Conservation (phyloP, 805 yeast genomes). For the Barnettozyma siamensis region DNA sequence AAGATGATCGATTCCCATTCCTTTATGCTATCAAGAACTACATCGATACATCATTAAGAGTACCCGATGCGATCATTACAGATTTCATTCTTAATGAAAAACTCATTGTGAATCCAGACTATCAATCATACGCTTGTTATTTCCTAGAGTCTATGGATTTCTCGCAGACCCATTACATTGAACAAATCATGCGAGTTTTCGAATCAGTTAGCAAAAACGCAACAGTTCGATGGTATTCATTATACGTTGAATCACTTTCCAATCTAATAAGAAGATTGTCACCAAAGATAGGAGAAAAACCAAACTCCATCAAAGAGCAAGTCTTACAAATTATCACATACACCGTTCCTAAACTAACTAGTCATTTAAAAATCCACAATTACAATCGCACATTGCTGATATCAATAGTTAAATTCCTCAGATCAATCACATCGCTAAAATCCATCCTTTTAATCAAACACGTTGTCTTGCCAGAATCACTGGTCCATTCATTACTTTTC, state of each 20-base stretch:
- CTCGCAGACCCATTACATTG: conserved; percentile 1
- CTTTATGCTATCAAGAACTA: conserved; percentile 10
- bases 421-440: conserved; percentile 18
- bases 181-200: conserved; percentile 4
- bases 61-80: conserved; percentile 9
- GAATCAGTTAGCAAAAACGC: neutral
- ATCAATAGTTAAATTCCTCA: conserved; percentile 9
- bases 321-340: conserved; percentile 1
- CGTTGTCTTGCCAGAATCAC: conserved; percentile 35
- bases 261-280: neutral
- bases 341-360: neutral
- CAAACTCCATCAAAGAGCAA: too few species aligned
- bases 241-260: conserved; percentile 9
- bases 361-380: neutral
- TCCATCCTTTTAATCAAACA: conserved; percentile 17
- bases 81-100: conserved; percentile 7
- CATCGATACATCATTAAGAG: conserved; percentile 4
- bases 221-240: conserved; percentile 8
- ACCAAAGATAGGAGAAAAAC: neutral
- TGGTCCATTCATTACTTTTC: conserved; percentile 35
- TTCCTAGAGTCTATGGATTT: conserved; percentile 8
- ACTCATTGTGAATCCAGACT: neutral
- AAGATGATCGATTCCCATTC: neutral
- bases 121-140: conserved; percentile 7
- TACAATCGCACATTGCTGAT: conserved; percentile 10